phyloP scores from a whole-genome alignment of 352 stramenopile species.

The Aphanomyces cochlioides region DNA sequence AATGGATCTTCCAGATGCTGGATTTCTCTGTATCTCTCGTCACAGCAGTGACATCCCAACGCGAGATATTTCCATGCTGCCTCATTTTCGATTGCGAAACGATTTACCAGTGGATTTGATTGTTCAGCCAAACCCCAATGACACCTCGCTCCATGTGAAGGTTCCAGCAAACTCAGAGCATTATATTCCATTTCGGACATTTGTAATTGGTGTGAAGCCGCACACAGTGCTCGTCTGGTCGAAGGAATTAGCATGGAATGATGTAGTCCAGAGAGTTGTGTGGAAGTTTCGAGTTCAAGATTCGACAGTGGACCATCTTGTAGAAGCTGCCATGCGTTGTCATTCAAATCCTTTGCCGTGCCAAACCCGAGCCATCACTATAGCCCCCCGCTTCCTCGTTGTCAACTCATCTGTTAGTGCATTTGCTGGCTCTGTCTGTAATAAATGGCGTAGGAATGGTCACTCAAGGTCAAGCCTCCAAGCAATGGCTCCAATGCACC shows the following conservation, averaged over 20 bases:
- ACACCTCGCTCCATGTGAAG: neutral
- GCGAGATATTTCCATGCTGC: neutral
- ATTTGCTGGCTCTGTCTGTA: neutral
- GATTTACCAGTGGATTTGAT: neutral
- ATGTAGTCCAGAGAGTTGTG: neutral
- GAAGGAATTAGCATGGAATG: neutral
- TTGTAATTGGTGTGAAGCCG: neutral
- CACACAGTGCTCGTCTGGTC: slow-evolving; percentile 3
- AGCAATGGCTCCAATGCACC: neutral
- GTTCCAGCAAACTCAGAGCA: neutral
- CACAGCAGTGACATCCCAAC: neutral
- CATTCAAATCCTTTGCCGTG: neutral
- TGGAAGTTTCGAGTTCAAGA: neutral
- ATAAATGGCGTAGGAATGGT: neutral
- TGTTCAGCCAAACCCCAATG: neutral
- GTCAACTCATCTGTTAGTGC: slow-evolving; percentile 54
- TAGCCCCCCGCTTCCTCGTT: slow-evolving; percentile 51
- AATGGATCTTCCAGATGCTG: neutral
- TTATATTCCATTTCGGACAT: neutral
- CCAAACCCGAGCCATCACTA: slow-evolving; percentile 15
- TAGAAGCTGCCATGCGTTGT: neutral
- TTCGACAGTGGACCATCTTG: neutral
- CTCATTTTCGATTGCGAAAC: neutral
- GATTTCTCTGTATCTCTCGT: neutral
- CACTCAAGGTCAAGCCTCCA: neutral